These are phyloP conservation scores for Mortierella sp. DNA, from an alignment of 371 early-diverging fungal genomes.

Conservation along the genomic window DNA sequence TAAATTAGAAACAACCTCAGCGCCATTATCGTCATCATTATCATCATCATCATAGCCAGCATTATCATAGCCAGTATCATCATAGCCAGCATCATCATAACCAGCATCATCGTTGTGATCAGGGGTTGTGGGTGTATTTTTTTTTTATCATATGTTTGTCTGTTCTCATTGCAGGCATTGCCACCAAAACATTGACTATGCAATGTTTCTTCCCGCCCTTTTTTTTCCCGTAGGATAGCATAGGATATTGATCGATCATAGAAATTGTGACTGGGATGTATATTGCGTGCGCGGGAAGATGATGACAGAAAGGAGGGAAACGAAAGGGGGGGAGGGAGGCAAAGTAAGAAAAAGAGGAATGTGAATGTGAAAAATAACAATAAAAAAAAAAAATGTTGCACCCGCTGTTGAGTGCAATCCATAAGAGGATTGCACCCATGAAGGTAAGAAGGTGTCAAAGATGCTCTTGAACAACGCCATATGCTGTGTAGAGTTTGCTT, in stretches of 20 bases:
- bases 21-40: too few species aligned
- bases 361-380: neutral
- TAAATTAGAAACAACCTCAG: too few species aligned
- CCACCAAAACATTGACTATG: neutral
- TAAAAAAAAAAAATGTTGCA: slow-evolving; percentile 18
- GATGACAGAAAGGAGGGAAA: neutral
- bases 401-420: slow-evolving; percentile 27
- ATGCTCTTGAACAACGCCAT: slow-evolving; percentile 50
- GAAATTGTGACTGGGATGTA: neutral
- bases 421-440: slow-evolving; percentile 22
- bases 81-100: too few species aligned
- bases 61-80: too few species aligned
- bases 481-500: slow-evolving; percentile 39
- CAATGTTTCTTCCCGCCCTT: slow-evolving; percentile 13
- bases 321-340: neutral
- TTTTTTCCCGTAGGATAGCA: slow-evolving; percentile 5
- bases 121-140: too few species aligned
- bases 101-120: too few species aligned
- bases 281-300: neutral
- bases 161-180: neutral
- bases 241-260: neutral
- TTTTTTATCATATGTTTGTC: too few species aligned
- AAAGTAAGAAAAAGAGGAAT: neutral
- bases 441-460: slow-evolving; percentile 21
- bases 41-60: too few species aligned